Base-by-base conservation (phyloP, 129 eudicot genomes). In the Helichrysum umbraculigerum region DNA sequence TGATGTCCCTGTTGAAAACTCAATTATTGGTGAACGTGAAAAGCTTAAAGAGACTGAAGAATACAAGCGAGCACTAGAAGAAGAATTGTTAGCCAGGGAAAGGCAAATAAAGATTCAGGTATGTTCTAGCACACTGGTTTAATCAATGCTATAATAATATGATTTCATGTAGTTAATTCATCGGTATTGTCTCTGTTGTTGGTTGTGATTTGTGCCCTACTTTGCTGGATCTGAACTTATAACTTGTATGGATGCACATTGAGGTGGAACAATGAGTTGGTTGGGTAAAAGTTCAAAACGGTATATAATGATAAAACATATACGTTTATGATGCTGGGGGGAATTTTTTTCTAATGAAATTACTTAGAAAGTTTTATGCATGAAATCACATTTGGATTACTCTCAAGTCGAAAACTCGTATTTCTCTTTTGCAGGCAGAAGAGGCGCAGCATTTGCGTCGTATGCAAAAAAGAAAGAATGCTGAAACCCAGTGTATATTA, bases 1-100 rank as follows among this genome's bases (percentile, higher is more conserved):
- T 20, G 75, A 67, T 39, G 65, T 59, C 62, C 39, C 68, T 52
- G 35, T 52, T 70, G 70, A 81, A 70, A 42, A 29, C 42, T 79
- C 68, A 61, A 51, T 89, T 47, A 84, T 87, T 34, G 79, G 39
- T 70, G 87, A 86, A 51, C 87, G 98, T 42, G 97, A 94, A 82
- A 94, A 83, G 88, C 88, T 80, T 42, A 91, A 94, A 85, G 93
- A 91, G 82, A 94, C 97, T 0, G 93, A 87, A 20, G 99, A 87
- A 67, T 94, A 89, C 68, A 94, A 91, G 61, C 87, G 83, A 50
- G 97, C 97, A 29, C 17, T 81, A 73, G 94, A 91, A 79, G 88
- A 83, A 87, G 99, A 94, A 69, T 81, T 73, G 93, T 84, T 78
- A 58, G 85, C 97, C 51, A 85, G 99, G 64, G 84, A 87, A 80